phyloP scores from a whole-genome alignment of 2,329 filamentous ascomycete species.

The Talaromyces piceae region DNA sequence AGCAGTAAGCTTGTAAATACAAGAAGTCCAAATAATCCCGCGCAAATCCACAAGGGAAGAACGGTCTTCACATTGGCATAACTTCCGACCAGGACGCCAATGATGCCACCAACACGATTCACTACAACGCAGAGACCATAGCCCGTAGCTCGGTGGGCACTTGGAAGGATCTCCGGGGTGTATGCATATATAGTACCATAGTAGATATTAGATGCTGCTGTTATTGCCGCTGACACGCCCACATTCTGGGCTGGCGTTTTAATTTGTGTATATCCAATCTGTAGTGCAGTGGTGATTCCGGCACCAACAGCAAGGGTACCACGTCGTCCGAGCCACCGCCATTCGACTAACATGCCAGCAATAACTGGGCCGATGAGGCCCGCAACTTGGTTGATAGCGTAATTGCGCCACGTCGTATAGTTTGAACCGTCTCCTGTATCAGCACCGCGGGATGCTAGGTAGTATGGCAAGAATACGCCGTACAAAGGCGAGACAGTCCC shows the following conservation, averaged over 20 bases:
- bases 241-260: constrained; percentile 5
- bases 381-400: constrained; percentile 5
- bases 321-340: constrained; percentile 3
- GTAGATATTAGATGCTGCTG: constrained; percentile 4
- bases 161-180: constrained; percentile 5
- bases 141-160: constrained; percentile 4
- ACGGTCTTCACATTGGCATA: constrained; percentile 5
- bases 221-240: neutral
- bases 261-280: constrained; percentile 7
- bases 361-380: constrained; percentile 1
- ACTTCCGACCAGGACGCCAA: constrained; percentile 5
- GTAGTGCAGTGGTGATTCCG: constrained; percentile 3
- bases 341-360: constrained; percentile 1
- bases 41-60: constrained; percentile 5
- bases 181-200: constrained; percentile 7
- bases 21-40: constrained; percentile 3
- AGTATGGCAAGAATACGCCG: constrained; percentile 2
- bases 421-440: constrained; percentile 4
- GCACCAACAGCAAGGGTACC: constrained; percentile 6
- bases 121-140: constrained; percentile 6
- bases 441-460: constrained; percentile 1
- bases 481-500: constrained; percentile 7
- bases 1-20: constrained; percentile 4
- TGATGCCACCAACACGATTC: constrained; percentile 5
- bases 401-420: constrained; percentile 4